Base-by-base conservation (phyloP, 176 grass and related monocot species). In the Metroxylon sagu region DNA sequence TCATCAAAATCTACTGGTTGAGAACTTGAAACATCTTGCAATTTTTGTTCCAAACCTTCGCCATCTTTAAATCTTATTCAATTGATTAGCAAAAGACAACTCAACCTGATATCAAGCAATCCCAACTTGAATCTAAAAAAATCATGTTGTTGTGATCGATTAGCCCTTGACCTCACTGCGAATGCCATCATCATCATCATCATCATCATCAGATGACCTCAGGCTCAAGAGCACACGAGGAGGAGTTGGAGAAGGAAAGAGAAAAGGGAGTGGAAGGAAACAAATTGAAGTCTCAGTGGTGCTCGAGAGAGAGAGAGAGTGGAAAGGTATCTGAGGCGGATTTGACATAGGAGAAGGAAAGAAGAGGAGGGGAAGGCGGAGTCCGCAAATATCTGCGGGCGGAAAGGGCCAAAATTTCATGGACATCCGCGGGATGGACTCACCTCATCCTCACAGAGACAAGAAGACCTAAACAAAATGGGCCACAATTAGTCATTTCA, bases 361-460 rank as follows among this genome's bases (percentile, higher is more conserved):
- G 59, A 15, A 19, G 16, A 60, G 30, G 16, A 6, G 17, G 6
- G 26, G 14, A 31, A 5, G 3, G n/a, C 14, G 28, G 26, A 53
- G 68, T 76, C 73, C 29, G 25, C 25, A 76, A 29, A 67, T 68
- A 76, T 76, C 73, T 28, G 43, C 25, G 68, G 64, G 6, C n/a
- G n/a, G n/a, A 64, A 68, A 50, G 56, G 63, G 73, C 73, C 66
- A 76, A 76, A 61, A 76, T 27, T 56, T 26, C 27, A 29, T 7
- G 16, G n/a, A 35, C 31, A 60, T 56, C 60, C 57, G 29, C 3
- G 43, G 61, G 51, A 25, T 19, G 26, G 6, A 75, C 51, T 64
- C 72, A 59, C 53, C 72, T 67, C 62, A 75, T 67, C 72, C 19
- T 52, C 12, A 5, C 7, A 39, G 8, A 10, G 35, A 39, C 12